Base-by-base conservation (phyloP, 192 early-diverging fungal species). In the Chytriomyces hyalinus region DNA sequence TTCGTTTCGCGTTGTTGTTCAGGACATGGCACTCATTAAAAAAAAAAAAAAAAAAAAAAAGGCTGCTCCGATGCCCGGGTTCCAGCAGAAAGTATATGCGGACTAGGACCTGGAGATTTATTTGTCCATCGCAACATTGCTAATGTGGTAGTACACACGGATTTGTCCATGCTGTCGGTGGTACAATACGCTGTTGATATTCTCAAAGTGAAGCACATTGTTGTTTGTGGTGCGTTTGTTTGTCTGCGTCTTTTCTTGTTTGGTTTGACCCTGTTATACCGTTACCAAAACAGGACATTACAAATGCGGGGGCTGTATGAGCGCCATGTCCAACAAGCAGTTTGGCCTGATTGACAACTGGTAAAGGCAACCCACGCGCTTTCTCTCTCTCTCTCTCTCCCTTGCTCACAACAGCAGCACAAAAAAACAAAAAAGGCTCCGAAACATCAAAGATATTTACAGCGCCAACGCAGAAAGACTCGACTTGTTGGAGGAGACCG, bases 121-220 rank as follows among this genome's bases (percentile, higher is more conserved):
- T 99, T 99, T 82, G 93, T 97, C 8, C 96, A 97, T 84, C 90
- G 97, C 80, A 99, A 98, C 87, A 97, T 99, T 68, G 97, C 96
- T 77, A 97, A 97, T 84, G 91, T 93, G 53, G 89, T 98, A 28
- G 84, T 82, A 5, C 88, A 91, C 81, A 87, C 91, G 45, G 97
- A 99, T 81, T 77, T 95, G 78, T 95, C 89, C 77, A 84, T 83
- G 48, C 87, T 94, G 7, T 93, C 92, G 7, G 96, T 97, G 47
- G 86, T 99, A 49, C 93, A 98, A 83, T 98, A 94, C 71, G 94
- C 96, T 17, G 94, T 99, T 67, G 91, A 95, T 62, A 88, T 91
- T 49, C 91, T 99, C 67, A 91, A 92, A 78, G 94, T 99, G 70
- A 89, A 95, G 77, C 94, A 98, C 75, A 84, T 98, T 72, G 86